These are phyloP conservation scores for Trametopsis cervina DNA, from an alignment of 768 basidiomycete genomes.

Conservation along the genomic window DNA sequence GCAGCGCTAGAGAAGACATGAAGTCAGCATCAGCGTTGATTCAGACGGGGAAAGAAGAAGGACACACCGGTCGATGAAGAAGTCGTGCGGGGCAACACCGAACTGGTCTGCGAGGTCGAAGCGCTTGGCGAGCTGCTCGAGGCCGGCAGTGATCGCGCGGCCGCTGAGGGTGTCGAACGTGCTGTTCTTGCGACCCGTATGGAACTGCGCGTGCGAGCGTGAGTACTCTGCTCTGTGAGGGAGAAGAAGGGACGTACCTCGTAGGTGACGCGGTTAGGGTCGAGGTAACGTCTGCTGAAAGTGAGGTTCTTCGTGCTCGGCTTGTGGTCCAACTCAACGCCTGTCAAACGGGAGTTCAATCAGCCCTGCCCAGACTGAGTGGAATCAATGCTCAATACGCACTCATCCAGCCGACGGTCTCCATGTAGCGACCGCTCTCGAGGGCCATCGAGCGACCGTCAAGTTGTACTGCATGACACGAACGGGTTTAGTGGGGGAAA, in stretches of 20 bases:
- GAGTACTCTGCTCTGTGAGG: not conserved
- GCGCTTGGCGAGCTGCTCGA: constrained; percentile 42
- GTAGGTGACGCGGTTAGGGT: constrained; percentile 72
- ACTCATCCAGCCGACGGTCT: constrained; percentile 84
- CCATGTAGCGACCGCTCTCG: constrained; percentile 87
- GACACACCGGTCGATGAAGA: constrained; percentile 50
- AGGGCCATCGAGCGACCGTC: constrained; percentile 75
- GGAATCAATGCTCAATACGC: constrained; percentile 13
- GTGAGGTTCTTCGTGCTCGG: constrained; percentile 43
- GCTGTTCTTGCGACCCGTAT: constrained; percentile 43
- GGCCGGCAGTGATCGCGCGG: constrained; percentile 42
- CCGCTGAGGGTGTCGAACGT: constrained; percentile 61
- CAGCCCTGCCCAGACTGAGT: not conserved
- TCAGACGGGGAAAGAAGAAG: not conserved
- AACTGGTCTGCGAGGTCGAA: constrained; percentile 61
- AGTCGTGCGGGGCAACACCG: constrained; percentile 74
- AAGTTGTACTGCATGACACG: constrained; percentile 39
- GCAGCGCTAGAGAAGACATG: constrained; percentile 37
- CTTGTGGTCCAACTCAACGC: constrained; percentile 39
- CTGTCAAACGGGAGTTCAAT: constrained; percentile 27
- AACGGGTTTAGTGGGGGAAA: not conserved
- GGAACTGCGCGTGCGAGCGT: constrained; percentile 55
- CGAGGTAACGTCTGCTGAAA: constrained; percentile 69
- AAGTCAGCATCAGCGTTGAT: no score
- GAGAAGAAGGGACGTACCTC: constrained; percentile 36